A percentile compares a stretch with the other conserved stretches of the same genome.
phyloP scores from a whole-genome alignment of 176 grass and related monocot species.

The Alloteropsis semialata region DNA sequence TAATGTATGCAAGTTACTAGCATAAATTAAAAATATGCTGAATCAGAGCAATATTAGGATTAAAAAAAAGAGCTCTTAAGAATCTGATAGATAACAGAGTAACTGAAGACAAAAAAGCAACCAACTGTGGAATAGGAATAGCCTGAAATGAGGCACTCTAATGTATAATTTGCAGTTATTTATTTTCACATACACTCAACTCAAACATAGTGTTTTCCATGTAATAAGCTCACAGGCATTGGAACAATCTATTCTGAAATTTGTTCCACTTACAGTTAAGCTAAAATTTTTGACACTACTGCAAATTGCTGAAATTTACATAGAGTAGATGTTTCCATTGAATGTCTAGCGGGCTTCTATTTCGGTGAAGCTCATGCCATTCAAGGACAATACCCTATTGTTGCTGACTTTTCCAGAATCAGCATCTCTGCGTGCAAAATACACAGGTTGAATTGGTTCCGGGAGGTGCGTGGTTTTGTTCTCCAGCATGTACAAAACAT shows the following conservation, averaged over 20 bases:
- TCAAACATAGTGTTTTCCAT: too few species aligned
- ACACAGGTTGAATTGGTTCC: constrained; percentile 20
- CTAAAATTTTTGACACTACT: too few species aligned
- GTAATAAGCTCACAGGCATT: too few species aligned
- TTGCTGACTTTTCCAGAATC: neutral
- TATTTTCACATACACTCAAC: too few species aligned
- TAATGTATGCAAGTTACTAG: neutral
- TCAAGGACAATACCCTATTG: neutral
- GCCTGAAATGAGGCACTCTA: too few species aligned
- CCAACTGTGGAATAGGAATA: neutral
- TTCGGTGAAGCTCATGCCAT: neutral
- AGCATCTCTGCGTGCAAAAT: neutral
- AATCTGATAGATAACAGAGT: neutral
- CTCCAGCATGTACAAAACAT: constrained; percentile 33
- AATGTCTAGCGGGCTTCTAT: neutral
- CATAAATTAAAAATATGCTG: neutral
- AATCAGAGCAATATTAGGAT: neutral
- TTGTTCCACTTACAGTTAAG: too few species aligned
- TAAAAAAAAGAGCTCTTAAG: neutral
- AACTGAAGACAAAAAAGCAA: neutral
- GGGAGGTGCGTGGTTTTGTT: neutral
- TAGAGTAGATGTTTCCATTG: neutral
- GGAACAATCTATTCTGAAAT: neutral
- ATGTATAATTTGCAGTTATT: too few species aligned
- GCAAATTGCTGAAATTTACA: neutral